Base-by-base conservation (phyloP, 306 rosid genomes). In the Trifolium subterraneum region DNA sequence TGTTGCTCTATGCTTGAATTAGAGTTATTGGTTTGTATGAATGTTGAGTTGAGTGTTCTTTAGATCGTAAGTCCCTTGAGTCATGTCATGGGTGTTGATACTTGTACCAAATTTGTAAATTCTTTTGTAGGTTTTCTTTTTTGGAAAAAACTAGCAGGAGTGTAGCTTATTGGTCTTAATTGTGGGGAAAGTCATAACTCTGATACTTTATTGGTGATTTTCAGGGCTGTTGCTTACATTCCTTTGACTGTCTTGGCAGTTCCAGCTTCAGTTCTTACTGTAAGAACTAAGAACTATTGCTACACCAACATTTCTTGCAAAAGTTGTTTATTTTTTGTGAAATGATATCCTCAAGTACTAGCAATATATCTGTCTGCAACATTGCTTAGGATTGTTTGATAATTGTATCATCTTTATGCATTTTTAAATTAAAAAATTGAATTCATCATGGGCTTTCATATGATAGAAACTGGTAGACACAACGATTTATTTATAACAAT, bases 241-340 rank as follows among this genome's bases (percentile, higher is more conserved):
- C 98, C 98, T 65, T 78, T 94, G 83, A 94, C 98, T 1, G 87
- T 94, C 72, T 83, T 94, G 93, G 96, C 98, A 23, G 98, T 94
- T 80, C 98, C 98, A 36, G 98, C 98, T 78, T 91, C 98, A 56
- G 86, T 94, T 36, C 90, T 94, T 31, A 94, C 98, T 19, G 98
- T 94, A 90, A 88, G 96, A 59, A 71, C 71, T 70, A 35, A 88
- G 93, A 65, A 45, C 71, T 70, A 19, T 47, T 59, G 54, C 39
- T 61, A 54, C 36, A 64, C 19, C 63, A 0, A 1, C 60, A 55
- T 60, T 78, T 70, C 47, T 36, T 74, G 75, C 72, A 42, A 5
- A 56, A 12, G 27, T 66, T 59, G 35, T 47, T 18, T 4, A 42
- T 44, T 64, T 71, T 29, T 64, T 44, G 50, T 64, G 19, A 27